Base-by-base conservation (phyloP, 2,329 filamentous ascomycete genomes). In the Trichoderma koningiopsis region DNA sequence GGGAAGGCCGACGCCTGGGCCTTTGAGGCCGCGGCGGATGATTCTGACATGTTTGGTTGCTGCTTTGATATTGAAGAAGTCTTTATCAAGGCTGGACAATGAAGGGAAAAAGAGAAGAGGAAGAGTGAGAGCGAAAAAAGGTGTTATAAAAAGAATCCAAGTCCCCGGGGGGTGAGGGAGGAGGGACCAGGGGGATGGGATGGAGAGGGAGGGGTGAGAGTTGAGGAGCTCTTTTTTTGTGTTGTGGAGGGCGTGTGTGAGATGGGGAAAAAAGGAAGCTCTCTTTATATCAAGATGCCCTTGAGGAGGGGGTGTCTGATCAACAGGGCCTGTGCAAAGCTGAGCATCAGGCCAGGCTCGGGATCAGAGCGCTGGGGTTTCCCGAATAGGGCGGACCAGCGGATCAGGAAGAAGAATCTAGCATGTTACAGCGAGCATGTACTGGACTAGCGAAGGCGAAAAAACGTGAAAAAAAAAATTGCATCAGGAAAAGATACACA, bases 1-100 rank as follows among this genome's bases (percentile, higher is more conserved):
- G 81, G 79, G 72, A 83, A 81, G 76, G 80, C 78, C 71, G 80
- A 77, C 71, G 81, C 81, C 78, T 81, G 70, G 70, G 76, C 76
- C 74, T 76, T 77, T 69, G 78, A 77, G 72, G 79, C 78, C 70
- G 80, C 75, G 68, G 81, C 76, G 40, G 82, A 80, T 67, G 82
- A 78, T 72, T 69, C 66, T 27, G 83, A 78, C 75, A 79, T 81
- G 56, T 55, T 73, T 67, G 43, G 43, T 64, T 19, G n/a, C 40
- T 64, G 24, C 22, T 14, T 16, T 49, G 35, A 29, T n/a, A 40
- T n/a, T 29, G 56, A 63, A 64, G 40, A n/a, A 37, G 22, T 1
- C 29, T 22, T 13, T n/a, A n/a, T 52, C 52, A 53, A 64, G 49
- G 35, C 13, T 43, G 53, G 33, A 58, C 58, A n/a, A 35, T 16